phyloP scores from a whole-genome alignment of 176 grass and related monocot species.

The Cenchrus americanus region DNA sequence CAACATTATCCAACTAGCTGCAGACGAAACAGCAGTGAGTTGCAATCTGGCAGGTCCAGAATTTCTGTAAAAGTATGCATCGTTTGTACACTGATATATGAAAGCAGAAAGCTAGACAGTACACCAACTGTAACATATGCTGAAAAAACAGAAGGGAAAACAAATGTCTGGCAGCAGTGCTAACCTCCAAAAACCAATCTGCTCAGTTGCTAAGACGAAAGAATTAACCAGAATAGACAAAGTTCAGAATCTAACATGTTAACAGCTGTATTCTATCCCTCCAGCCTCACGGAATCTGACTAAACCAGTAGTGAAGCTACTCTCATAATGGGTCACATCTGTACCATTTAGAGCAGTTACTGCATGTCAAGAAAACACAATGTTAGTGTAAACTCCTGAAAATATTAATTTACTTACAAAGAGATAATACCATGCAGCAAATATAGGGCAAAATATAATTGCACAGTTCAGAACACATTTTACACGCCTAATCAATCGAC shows the following conservation, averaged over 20 bases:
- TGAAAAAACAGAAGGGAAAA: slow-evolving; percentile 11
- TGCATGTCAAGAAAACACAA: slow-evolving; percentile 44
- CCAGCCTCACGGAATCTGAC: slow-evolving; percentile 37
- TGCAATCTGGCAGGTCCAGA: neutral
- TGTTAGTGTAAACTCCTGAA: slow-evolving; percentile 29
- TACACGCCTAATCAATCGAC: slow-evolving; percentile 13
- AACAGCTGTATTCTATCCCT: slow-evolving; percentile 45
- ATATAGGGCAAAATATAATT: slow-evolving; percentile 2
- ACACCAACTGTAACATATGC: slow-evolving; percentile 35
- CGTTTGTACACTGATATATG: slow-evolving; percentile 52
- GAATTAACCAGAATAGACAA: slow-evolving; percentile 37
- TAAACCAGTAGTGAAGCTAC: slow-evolving; percentile 39
- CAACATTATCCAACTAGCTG: slow-evolving; percentile 16
- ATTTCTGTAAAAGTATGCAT: slow-evolving; percentile 29
- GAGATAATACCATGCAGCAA: neutral
- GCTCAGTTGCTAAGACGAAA: slow-evolving; percentile 39
- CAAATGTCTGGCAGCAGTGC: slow-evolving; percentile 14
- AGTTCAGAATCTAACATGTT: slow-evolving; percentile 39
- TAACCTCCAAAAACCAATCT: slow-evolving; percentile 31
- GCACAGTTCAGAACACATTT: slow-evolving; percentile 25
- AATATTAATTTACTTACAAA: neutral
- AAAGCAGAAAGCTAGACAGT: slow-evolving; percentile 24
- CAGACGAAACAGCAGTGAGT: neutral
- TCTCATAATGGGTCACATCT: slow-evolving; percentile 22
- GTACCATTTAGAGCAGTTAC: slow-evolving; percentile 32